Percentiles rank a stretch among this genome's conserved stretches.
These are phyloP conservation scores for Saitozyma sp. DNA, from an alignment of 768 basidiomycete genomes.

Conservation along the genomic window DNA sequence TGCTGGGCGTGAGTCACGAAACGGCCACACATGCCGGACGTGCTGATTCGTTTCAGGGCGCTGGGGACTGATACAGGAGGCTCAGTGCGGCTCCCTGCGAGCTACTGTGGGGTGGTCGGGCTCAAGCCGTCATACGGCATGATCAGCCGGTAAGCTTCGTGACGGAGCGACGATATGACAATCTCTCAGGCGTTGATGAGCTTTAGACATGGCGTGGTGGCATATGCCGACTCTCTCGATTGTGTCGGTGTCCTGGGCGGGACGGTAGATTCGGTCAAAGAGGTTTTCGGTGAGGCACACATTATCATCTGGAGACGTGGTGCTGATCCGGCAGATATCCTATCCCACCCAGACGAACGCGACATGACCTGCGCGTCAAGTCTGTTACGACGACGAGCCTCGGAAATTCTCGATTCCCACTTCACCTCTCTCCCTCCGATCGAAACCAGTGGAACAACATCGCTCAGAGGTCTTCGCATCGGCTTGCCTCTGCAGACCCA, in stretches of 20 bases:
- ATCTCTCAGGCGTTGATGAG: no score
- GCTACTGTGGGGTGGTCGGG: constrained; percentile 88
- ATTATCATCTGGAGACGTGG: background rate
- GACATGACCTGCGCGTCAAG: constrained; percentile 72
- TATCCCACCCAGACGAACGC: constrained; percentile 63
- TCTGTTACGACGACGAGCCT: constrained; percentile 41
- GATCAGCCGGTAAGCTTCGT: constrained; percentile 68
- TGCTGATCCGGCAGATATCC: constrained; percentile 48
- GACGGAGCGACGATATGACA: constrained; percentile 5
- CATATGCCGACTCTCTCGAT: constrained; percentile 92
- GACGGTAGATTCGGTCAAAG: constrained; percentile 58
- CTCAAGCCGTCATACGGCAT: constrained; percentile 94
- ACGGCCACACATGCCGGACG: background rate
- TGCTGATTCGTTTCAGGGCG: constrained; percentile 61
- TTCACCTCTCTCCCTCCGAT: constrained; percentile 2
- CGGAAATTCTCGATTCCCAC: constrained; percentile 10
- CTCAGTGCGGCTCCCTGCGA: constrained; percentile 86
- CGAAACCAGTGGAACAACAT: background rate
- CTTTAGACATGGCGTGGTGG: constrained; percentile 79
- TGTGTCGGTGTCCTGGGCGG: constrained; percentile 81
- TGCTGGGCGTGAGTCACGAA: constrained; percentile 69
- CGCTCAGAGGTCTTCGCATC: constrained; percentile 63
- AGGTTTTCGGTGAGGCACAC: constrained; percentile 66
- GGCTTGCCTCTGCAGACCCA: constrained; percentile 66
- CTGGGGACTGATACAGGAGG: constrained; percentile 94